Conservation (phyloP, 352 stramenopile species). For the Peronospora farinosa region DNA sequence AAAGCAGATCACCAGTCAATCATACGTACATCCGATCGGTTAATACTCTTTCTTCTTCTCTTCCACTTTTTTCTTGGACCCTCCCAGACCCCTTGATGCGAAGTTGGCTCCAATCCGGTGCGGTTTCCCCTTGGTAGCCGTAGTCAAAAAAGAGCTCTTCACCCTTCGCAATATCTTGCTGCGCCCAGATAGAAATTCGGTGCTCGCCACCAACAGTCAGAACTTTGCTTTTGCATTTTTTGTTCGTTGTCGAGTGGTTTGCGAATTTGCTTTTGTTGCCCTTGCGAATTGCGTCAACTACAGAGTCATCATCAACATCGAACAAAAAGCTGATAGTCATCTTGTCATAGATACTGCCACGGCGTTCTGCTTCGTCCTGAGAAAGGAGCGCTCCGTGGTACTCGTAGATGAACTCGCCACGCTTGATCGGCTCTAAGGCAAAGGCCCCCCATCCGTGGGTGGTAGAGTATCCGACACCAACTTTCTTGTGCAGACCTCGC, state of each 20-base stretch:
- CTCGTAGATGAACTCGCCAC: conserved; percentile 65
- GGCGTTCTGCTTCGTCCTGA: conserved; percentile 63
- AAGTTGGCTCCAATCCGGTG: conserved; percentile 59
- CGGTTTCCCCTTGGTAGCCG: conserved; percentile 52
- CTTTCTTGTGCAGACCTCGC: conserved; percentile 52
- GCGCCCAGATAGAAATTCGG: conserved; percentile 89
- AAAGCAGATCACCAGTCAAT: too few relatives aligned
- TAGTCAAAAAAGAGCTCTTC: conserved; percentile 73
- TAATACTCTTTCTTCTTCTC: conserved; percentile 21
- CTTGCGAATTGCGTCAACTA: conserved; percentile 87
- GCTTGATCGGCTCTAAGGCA: conserved; percentile 52
- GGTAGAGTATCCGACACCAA: conserved; percentile 50
- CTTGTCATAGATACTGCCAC: conserved; percentile 83
- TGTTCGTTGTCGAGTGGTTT: conserved; percentile 60
- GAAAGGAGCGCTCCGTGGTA: conserved; percentile 59
- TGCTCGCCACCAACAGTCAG: conserved; percentile 80
- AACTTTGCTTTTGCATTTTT: conserved; percentile 82
- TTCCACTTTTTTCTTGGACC: conserved; percentile 15
- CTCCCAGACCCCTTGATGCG: conserved; percentile 33
- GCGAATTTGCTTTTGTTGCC: conserved; percentile 92
- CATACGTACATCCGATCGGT: too few relatives aligned
- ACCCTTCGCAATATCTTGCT: conserved; percentile 80
- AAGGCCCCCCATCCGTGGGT: conserved; percentile 66
- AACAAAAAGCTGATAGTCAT: conserved; percentile 88
- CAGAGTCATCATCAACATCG: conserved; percentile 83